Percentiles rank a stretch among this genome's conserved stretches.
phyloP scores from a whole-genome alignment of 176 grass and related monocot genomes.

The Hyparrhenia diplandra region DNA sequence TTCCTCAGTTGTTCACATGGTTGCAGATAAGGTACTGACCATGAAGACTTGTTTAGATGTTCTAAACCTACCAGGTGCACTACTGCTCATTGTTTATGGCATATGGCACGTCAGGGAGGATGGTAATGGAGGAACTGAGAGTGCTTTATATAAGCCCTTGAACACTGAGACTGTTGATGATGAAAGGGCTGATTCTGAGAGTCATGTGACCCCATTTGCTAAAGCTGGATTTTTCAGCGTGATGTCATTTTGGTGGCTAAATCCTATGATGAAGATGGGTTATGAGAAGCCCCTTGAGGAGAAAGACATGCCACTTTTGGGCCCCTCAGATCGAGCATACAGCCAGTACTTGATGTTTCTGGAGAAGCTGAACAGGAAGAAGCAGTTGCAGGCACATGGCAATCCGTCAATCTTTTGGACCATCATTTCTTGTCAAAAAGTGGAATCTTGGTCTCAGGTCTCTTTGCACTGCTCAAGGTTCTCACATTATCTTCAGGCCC shows the following conservation, averaged over 20 bases:
- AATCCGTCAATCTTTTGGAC: constrained; percentile 58
- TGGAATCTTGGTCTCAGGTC: constrained; percentile 59
- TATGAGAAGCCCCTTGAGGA: constrained; percentile 79
- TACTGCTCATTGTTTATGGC: constrained; percentile 41
- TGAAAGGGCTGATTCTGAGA: constrained; percentile 21
- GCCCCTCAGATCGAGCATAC: constrained; percentile 43
- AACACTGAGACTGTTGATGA: constrained; percentile 22
- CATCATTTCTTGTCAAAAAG: constrained; percentile 72
- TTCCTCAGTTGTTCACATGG: constrained; percentile 45
- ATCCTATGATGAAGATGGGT: constrained; percentile 78
- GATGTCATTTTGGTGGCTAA: constrained; percentile 94
- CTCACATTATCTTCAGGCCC: constrained; percentile 66
- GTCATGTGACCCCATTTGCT: constrained; percentile 45
- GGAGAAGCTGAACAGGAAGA: constrained; percentile 50
- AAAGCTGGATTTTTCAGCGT: constrained; percentile 58
- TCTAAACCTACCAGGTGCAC: constrained; percentile 50
- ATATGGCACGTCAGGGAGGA: constrained; percentile 18
- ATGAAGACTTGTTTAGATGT: constrained; percentile 50
- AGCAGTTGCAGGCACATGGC: constrained; percentile 13
- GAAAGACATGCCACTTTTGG: constrained; percentile 68
- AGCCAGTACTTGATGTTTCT: constrained; percentile 53
- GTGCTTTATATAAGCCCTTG: constrained; percentile 54
- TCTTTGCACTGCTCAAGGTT: constrained; percentile 88
- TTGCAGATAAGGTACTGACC: constrained; percentile 31
- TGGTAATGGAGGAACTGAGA: constrained; percentile 1